Evolutionary conservation across 306 rosid genomes (phyloP), one percentile per base, ranked within the genome.

Genomic region (Rosa persica): DNA sequence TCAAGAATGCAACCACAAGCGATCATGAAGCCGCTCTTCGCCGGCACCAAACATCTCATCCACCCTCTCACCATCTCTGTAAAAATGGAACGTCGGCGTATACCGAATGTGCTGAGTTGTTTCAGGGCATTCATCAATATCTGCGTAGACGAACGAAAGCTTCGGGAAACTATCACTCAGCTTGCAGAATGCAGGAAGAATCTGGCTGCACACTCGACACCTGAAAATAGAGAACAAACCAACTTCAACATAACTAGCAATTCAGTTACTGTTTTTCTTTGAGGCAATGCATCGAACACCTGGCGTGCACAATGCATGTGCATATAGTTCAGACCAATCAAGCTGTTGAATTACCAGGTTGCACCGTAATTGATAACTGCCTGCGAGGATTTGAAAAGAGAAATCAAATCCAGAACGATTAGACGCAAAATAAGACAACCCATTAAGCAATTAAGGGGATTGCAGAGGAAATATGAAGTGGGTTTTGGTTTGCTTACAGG

Each of bases 341-440:
- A 1, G 23, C 8, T 25, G 51, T 22, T 34, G 42, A 85, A 89
- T 52, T 81, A 90, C 97, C 97, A 92, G 42, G 98, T 88, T 8
- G 97, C 98, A 4, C 98, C 97, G 46, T 94, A 94, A 73, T 90
- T 92, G 90, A 94, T 89, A 48, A 92, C 97, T 49, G 95, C 91
- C 97, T 94, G 97, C 85, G 79, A 80, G 3, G 78, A 74, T 38
- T 64, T n/a, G 8, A 15, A 79, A 19, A 16, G 9, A 30, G 46
- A 78, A 78, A 58, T 65, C 19, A 76, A 60, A 38, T 38, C 38
- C 5, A 70, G 22, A 54, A 44, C 11, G 61, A 71, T 71, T 47
- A 70, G 38, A 6, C 4, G 13, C 58, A 13, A 10, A 76, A 51
- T 7, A 13, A 51, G 38, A 27, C 27, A 40, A 75, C 57, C 13